Percentiles rank a stretch among this genome's conserved stretches.
phyloP scores from a whole-genome alignment of 352 stramenopile species.

The Phytophthora hybrid region DNA sequence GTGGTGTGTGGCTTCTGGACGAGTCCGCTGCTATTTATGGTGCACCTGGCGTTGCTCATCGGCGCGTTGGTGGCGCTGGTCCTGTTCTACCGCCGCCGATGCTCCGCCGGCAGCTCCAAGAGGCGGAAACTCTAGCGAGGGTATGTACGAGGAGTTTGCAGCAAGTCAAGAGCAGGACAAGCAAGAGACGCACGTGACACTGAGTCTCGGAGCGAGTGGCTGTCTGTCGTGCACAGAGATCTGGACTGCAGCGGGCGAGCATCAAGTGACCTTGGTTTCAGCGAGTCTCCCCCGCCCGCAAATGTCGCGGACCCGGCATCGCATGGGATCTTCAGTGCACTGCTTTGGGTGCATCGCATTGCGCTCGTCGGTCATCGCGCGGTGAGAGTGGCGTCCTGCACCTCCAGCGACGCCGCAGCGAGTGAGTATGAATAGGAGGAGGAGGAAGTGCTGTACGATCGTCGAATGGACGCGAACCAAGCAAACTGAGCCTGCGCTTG shows the following conservation, averaged over 20 bases:
- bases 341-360: slow-evolving; percentile 10
- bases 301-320: slow-evolving; percentile 27
- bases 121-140: slow-evolving; percentile 51
- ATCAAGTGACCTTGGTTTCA: slow-evolving; percentile 21
- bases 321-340: slow-evolving; percentile 9
- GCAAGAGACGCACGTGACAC: background rate
- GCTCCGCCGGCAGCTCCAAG: slow-evolving; percentile 42
- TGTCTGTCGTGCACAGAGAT: background rate
- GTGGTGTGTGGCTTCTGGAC: slow-evolving; percentile 83
- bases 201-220: background rate
- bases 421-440: no score
- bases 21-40: slow-evolving; percentile 65
- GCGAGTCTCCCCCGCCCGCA: background rate
- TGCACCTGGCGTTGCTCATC: slow-evolving; percentile 59
- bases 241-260: background rate
- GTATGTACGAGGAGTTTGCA: background rate
- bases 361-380: slow-evolving; percentile 4
- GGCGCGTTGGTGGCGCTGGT: slow-evolving; percentile 44
- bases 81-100: slow-evolving; percentile 52
- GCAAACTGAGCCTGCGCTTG: slow-evolving; percentile 22
- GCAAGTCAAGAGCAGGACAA: background rate
- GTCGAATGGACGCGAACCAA: slow-evolving; percentile 5
- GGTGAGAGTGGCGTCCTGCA: background rate
- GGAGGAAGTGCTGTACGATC: slow-evolving; percentile 1
- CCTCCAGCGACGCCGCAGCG: background rate